These are phyloP conservation scores for Singerocomus inundabilis DNA, from an alignment of 1,284 basidiomycete genomes.

Conservation along the genomic window DNA sequence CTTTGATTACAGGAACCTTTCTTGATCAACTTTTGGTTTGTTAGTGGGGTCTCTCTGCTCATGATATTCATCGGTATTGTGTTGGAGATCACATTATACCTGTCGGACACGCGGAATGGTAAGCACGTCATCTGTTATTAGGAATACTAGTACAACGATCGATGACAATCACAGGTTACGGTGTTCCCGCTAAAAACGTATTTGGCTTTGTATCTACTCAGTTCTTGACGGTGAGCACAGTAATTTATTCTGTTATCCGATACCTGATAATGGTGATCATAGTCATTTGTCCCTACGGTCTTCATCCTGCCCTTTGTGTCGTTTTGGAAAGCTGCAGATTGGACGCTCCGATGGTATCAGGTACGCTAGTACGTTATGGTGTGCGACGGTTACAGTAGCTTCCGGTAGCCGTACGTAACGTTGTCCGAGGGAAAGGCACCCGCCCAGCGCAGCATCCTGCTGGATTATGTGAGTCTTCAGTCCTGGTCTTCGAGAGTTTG, in stretches of 20 bases:
- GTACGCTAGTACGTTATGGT: slow-evolving; percentile 32
- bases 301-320: slow-evolving; percentile 37
- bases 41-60: slow-evolving; percentile 39
- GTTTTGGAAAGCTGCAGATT: slow-evolving; percentile 48
- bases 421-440: slow-evolving; percentile 50
- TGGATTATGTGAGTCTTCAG: slow-evolving; percentile 54
- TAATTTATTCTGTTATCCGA: neutral
- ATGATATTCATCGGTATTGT: slow-evolving; percentile 49
- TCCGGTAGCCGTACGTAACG: slow-evolving; percentile 51
- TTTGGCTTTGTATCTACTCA: slow-evolving; percentile 50
- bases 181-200: slow-evolving; percentile 48
- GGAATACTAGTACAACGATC: too few relatives aligned
- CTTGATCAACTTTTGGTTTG: slow-evolving; percentile 42
- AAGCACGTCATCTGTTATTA: neutral
- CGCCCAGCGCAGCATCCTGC: slow-evolving; percentile 55
- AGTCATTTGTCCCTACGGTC: slow-evolving; percentile 61
- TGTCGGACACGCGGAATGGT: slow-evolving; percentile 48
- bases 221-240: slow-evolving; percentile 50
- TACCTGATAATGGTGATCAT: slow-evolving; percentile 6
- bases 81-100: slow-evolving; percentile 43
- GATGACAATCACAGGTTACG: slow-evolving; percentile 53
- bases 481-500: neutral
- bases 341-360: slow-evolving; percentile 49
- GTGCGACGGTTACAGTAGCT: slow-evolving; percentile 17
- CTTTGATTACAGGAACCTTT: slow-evolving; percentile 43